phyloP scores from a whole-genome alignment of 2,329 filamentous ascomycete genomes.

The Aspergillus fischeri region DNA sequence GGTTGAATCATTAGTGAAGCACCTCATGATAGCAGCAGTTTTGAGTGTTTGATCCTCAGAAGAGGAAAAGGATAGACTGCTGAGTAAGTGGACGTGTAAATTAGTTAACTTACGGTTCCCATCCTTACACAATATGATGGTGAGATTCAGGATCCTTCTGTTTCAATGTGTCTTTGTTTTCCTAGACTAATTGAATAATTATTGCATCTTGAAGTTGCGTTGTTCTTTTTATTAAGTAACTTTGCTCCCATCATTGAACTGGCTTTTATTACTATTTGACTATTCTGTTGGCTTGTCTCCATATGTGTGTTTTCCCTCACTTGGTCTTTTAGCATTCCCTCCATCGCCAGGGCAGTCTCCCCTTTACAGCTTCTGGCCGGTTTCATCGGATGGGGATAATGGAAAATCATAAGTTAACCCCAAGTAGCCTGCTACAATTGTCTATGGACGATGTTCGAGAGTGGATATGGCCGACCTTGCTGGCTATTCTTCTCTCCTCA shows the following conservation, averaged over 20 bases:
- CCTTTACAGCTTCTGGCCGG: not conserved
- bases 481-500: conserved; percentile 25
- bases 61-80: not conserved
- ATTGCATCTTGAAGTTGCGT: not conserved
- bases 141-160: too few species aligned
- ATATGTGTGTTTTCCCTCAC: not conserved
- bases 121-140: not conserved
- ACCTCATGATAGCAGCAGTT: not conserved
- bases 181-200: not conserved
- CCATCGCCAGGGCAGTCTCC: not conserved
- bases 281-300: not conserved
- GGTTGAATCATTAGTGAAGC: too few species aligned
- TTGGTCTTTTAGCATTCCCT: not conserved
- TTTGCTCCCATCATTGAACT: not conserved
- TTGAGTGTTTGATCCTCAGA: not conserved
- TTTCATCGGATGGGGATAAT: not conserved
- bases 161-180: too few species aligned
- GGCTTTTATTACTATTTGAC: too few species aligned
- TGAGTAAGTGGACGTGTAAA: not conserved
- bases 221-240: not conserved
- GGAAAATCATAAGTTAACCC: conserved; percentile 16
- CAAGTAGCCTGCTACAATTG: conserved; percentile 14
- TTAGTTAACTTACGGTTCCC: too few species aligned
- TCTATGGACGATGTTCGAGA: conserved; percentile 17
- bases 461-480: conserved; percentile 23